These are phyloP conservation scores for Spirogloea muscicola DNA, from an alignment of 139 green algal genomes.

Conservation along the genomic window DNA sequence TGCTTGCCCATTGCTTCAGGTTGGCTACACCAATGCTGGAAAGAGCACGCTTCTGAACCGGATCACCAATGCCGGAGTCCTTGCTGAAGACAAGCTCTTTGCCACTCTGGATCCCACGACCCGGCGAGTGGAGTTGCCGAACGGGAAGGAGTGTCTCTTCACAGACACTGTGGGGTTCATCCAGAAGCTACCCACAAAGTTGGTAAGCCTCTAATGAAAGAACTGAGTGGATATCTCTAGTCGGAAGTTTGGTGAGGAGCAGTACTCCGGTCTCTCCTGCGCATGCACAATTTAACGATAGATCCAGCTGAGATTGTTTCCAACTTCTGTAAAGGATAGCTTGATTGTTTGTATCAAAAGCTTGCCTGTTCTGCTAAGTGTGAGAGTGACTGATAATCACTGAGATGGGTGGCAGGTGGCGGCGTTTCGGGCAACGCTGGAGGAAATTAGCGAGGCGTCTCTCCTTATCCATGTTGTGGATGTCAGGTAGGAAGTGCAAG, in stretches of 20 bases:
- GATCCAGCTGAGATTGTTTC: too few species aligned
- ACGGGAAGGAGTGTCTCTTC: constrained; percentile 78
- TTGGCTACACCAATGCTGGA: constrained; percentile 94
- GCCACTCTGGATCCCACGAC: constrained; percentile 97
- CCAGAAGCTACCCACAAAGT: constrained; percentile 94
- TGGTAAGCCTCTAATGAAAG: too few species aligned
- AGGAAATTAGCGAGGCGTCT: constrained; percentile 81
- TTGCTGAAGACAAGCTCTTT: constrained; percentile 95
- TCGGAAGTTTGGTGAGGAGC: too few species aligned
- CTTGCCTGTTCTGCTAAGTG: too few species aligned
- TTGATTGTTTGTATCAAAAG: too few species aligned
- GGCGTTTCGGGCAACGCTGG: constrained; percentile 78
- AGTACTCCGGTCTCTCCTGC: too few species aligned
- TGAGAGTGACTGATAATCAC: too few species aligned
- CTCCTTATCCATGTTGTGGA: constrained; percentile 94
- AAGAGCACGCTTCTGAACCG: constrained; percentile 67
- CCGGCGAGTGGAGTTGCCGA: constrained; percentile 62
- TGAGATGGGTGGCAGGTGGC: constrained; percentile 50
- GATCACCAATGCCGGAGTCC: constrained; percentile 54
- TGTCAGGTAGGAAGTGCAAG: constrained; percentile 58
- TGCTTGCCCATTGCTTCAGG: constrained; percentile 6
- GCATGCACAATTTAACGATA: too few species aligned
- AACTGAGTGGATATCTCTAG: too few species aligned
- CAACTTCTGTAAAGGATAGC: too few species aligned
- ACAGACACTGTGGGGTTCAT: constrained; percentile 94